These are phyloP conservation scores for Amoebophrya sp. DNA, from an alignment of 169 alveolate genomes.

Conservation along the genomic window DNA sequence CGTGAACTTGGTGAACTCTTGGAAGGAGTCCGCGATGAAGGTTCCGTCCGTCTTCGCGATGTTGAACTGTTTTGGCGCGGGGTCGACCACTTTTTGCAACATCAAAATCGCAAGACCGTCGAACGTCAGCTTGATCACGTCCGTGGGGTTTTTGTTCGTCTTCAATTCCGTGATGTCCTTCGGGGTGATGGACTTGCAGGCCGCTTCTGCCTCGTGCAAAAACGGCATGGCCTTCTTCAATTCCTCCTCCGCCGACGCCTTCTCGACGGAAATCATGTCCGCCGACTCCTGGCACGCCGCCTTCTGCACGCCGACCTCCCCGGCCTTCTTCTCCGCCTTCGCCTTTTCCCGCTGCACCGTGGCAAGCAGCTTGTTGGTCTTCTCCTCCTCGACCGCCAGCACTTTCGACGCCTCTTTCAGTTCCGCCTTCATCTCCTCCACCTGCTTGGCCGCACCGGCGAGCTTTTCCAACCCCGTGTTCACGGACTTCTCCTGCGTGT, in stretches of 20 bases:
- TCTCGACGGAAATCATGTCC: slow-evolving; percentile 59
- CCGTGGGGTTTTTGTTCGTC: slow-evolving; percentile 78
- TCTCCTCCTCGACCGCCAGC: slow-evolving; percentile 82
- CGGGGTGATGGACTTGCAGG: slow-evolving; percentile 80
- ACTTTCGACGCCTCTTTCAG: slow-evolving; percentile 84
- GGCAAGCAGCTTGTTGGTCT: slow-evolving; percentile 74
- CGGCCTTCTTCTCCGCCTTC: slow-evolving; percentile 84
- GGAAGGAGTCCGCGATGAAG: slow-evolving; percentile 83
- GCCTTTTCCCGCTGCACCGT: slow-evolving; percentile 84
- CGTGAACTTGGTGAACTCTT: slow-evolving; percentile 74
- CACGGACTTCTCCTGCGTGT: slow-evolving; percentile 75
- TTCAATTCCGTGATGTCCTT: slow-evolving; percentile 85
- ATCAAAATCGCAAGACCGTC: slow-evolving; percentile 78
- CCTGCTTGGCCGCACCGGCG: slow-evolving; percentile 86
- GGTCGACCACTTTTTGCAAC: slow-evolving; percentile 58
- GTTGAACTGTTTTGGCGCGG: slow-evolving; percentile 37
- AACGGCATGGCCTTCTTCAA: slow-evolving; percentile 88
- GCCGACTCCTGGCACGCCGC: slow-evolving; percentile 41
- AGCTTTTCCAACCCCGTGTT: slow-evolving; percentile 88
- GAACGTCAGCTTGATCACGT: slow-evolving; percentile 79
- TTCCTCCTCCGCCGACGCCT: slow-evolving; percentile 83
- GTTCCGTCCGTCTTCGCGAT: neutral
- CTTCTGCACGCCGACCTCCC: slow-evolving; percentile 63
- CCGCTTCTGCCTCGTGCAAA: slow-evolving; percentile 79
- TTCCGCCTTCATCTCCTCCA: slow-evolving; percentile 80